Evolutionary conservation across 202 grass and related monocot genomes (phyloP), one percentile per base, ranked within the genome.

Genomic region (Alloteropsis angusta): DNA sequence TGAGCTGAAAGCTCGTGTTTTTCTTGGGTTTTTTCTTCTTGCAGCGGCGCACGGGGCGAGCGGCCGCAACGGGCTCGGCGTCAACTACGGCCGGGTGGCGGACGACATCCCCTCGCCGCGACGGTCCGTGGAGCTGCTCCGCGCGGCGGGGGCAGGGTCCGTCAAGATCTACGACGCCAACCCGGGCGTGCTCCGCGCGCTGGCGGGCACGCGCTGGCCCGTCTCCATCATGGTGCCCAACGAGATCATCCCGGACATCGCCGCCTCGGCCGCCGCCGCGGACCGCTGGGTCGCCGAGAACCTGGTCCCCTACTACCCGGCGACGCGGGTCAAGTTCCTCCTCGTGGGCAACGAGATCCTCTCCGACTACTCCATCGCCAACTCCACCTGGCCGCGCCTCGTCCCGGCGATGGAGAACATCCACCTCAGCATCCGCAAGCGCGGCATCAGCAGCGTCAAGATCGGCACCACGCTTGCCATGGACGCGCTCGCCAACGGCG

Each of bases 101-200:
- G 81, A 98, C 81, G 56, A 98, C 89, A 82, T 98, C 38, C 95
- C 89, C 4, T 15, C 79, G 9, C 85, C 89, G 18, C 42, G 22
- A 57, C 71, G 69, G 45, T 98, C 92, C 32, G 86, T 89, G 36
- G 74, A 82, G 60, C 83, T 95, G 19, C 62, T 98, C 71, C 81
- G 68, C 18, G 71, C 83, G 4, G 73, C 82, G 39, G 71, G 86
- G 3, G 92, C 89, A 5, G 92, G 91, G 4, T 82, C 84, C 11
- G 95, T 98, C 37, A 98, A 98, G 87, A 94, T 98, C 66, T 98
- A 98, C 68, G 89, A 98, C 86, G 95, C 89, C 42, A 89, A 95
- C 78, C 70, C 87, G 12, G 70, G 44, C 53, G 89, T 95, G 37
- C 95, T 98, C 19, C 74, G 81, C 2, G 85, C 92, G 37, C 83